Evolutionary conservation across 306 rosid species (phyloP), one percentile per base, ranked within the genome.

Genomic region (Hippophae rhamnoides): DNA sequence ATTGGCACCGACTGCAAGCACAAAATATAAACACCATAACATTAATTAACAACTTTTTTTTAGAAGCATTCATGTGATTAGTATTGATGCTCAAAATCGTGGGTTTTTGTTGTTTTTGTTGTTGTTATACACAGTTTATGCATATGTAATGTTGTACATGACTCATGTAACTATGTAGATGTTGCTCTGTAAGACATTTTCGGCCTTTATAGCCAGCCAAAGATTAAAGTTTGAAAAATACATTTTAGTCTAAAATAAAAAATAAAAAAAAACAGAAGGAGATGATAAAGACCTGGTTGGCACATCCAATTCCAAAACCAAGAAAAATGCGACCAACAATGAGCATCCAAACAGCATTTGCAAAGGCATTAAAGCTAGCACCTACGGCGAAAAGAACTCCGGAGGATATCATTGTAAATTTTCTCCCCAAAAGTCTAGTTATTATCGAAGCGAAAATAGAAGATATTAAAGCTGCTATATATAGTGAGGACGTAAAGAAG

Each of bases 241-340:
- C 23, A 18, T 18, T 18, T 18, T 18, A 18, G 23, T 1, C 23
- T 18, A 18, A 18, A 18, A 0, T 18, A 0, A 18, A 18, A 18
- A n/a, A n/a, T n/a, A n/a, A 18, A 18, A 18, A 18, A 8, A 26
- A 8, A 10, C 5, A 38, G 25, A 13, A 12, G 2, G 11, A 56
- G 8, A 58, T 23, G 13, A 26, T 43, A 42, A 7, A 8, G 49
- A 85, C 97, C 87, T 82, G 89, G 73, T 86, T 89, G 62, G 93
- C 83, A 43, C 75, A 84, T 13, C 97, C 97, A 43, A 89, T 84
- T 9, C 90, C 95, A n/a, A 86, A 86, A 61, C 95, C 88, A 49
- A 84, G 88, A 43, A 89, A 62, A n/a, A 89, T 7, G 2, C 90
- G 83, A 25, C 95, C 95, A 51, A 63, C 48, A 53, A 80, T 80